Evolutionary conservation across 352 stramenopile genomes (phyloP), one percentile per base, ranked within the genome.

Genomic region (Globisporangium cylindrosporum): DNA sequence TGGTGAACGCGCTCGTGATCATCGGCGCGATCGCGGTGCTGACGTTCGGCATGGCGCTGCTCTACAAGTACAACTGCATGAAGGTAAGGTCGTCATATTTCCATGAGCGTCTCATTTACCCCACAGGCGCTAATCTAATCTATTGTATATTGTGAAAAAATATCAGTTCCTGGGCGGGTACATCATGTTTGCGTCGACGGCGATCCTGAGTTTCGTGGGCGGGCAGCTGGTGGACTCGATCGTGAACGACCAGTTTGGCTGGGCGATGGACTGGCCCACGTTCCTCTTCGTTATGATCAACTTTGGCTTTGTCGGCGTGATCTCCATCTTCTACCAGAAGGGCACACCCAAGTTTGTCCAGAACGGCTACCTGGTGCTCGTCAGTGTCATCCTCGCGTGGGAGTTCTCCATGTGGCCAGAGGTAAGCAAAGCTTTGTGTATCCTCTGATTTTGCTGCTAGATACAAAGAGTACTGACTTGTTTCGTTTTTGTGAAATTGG

Each of bases 351-450:
- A 91, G 71, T 66, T 94, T 53, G 70, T 99, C 7, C 96, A 97
- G 66, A 97, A 99, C 73, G 82, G 79, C 6, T 99, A 99, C 76
- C 74, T 99, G 22, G 89, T 99, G 55, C 75, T 92, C 36, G 97
- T 98, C 32, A 98, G 91, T 60, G 94, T 99, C 20, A 98, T 99
- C 66, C 84, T 99, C 65, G 96, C 96, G 20, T 99, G 97, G 95
- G 86, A 99, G 68, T 92, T 99, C 43, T 97, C 91, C 54, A 96
- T 98, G 81, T 98, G 98, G 77, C 95, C 97, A 32, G 90, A 98
- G 97, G 92, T 96, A 93, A 80, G 59, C 18, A 41, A 4, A n/a
- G 29, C 4, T 22, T 9, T 22, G 29, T 32, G 29, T 32, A 32
- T 32, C 29, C 29, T 32, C 29, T 32, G 29, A 32, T 32, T 32